Base-by-base conservation (phyloP, 805 yeast genomes). In the Lachancea dasiensis region DNA sequence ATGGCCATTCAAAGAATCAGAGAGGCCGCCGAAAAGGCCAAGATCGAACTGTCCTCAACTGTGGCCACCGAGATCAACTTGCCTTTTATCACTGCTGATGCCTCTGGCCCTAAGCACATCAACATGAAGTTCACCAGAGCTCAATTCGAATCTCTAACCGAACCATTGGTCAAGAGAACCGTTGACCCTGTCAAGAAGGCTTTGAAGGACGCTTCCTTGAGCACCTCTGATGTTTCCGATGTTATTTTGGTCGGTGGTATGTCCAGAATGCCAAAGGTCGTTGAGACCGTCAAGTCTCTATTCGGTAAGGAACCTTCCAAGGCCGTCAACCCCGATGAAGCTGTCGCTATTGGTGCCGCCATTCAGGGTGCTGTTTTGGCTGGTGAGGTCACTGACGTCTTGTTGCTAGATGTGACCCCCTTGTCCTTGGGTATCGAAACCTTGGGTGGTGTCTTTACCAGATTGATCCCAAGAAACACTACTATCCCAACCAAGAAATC, bases 401-500 rank as follows among this genome's bases (percentile, higher is more conserved):
- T 87, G 48, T 70, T 87, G 52, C 76, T 87, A 56, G 97, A 87
- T 67, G 92, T 84, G 31, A 81, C 92, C 27, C 92, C 94, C 52
- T 70, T 83, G 62, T 81, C 90, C 28, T 60, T 87, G 50, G 97
- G 97, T 81, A 87, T 87, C 63, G 97, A 87, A 78, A 87, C 97
- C 61, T 79, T 87, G 68, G 97, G 97, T 64, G 97, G 97, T 71
- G 96, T 87, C 49, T 87, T 87, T 73, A 89, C 96, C 42, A 86
- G 86, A 47, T 71, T 83, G 58, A 83, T 83, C 48, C 83, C 90
- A 49, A 72, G 92, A 66, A 83, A 87, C 80, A 87, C 97, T 54
- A 87, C 97, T 47, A 86, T 87, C 51, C 97, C 97, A 67, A 86
- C 95, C 56, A 86, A 86, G 79, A 87, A 87, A 73, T 84, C 95